These are phyloP conservation scores for Vaccinium corymbosum DNA, from an alignment of 148 eudicot genomes.

Conservation along the genomic window DNA sequence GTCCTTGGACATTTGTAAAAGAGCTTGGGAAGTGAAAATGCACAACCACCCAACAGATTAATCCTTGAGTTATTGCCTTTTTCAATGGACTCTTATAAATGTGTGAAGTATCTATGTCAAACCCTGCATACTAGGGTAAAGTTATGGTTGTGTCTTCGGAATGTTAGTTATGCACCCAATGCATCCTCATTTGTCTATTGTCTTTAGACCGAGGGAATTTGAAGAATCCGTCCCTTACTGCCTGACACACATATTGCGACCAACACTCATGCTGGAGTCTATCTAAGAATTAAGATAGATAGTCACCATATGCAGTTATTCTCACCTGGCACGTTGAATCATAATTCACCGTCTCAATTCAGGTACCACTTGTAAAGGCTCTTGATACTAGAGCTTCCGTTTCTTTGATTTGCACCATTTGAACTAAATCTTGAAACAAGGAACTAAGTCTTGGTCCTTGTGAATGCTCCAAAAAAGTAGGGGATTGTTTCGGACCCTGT, in stretches of 20 bases:
- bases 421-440: background rate
- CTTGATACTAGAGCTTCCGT: background rate
- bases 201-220: background rate
- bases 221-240: background rate
- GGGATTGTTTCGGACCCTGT: too few species aligned
- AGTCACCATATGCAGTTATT: background rate
- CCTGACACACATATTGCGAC: background rate
- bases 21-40: slow-evolving; percentile 12
- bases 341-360: background rate
- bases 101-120: background rate
- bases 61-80: background rate
- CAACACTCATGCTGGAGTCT: background rate
- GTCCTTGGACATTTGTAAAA: background rate
- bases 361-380: slow-evolving; percentile 2
- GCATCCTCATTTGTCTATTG: background rate
- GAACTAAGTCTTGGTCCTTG: background rate
- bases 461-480: too few species aligned
- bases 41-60: background rate
- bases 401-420: background rate
- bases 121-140: background rate
- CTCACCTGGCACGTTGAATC: background rate
- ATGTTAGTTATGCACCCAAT: background rate
- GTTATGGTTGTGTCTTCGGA: background rate
- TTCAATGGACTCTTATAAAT: background rate
- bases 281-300: background rate